Evolutionary conservation across 345 rosid genomes (phyloP), one percentile per base, ranked within the genome.

Genomic region (Cardamine resedifolia): DNA sequence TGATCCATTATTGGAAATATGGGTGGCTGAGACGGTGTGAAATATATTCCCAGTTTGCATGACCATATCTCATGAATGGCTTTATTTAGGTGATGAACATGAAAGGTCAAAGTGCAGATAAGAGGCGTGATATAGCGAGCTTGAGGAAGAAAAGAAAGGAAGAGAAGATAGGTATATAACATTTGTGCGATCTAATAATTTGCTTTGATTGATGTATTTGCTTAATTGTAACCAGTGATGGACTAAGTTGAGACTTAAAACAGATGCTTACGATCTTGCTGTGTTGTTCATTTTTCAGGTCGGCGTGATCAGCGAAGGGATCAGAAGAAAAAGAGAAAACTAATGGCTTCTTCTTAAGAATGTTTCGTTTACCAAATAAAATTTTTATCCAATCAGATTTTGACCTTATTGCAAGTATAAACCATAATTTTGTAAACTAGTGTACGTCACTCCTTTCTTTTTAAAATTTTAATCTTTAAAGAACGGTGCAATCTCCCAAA

Each of bases 271-370:
- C 55, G 44, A 55, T 53, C 33, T 69, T 47, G 23, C n/a, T 62
- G 19, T 59, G 68, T 66, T 59, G 28, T 74, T 36, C 20, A 18
- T 21, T 20, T 75, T 36, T 52, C 88, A 95, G 99, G 90, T 78
- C 70, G 85, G 33, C 92, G 83, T 7, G 93, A 90, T 64, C 96
- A 95, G 62, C 81, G 88, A 31, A 85, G 96, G 76, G 83, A 85
- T 45, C 87, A 85, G 81, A 88, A 81, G 85, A 87, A 81, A 68
- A 68, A 30, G 77, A 41, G 53, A 4, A 77, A 77, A 74, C 56
- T 57, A 31, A 49, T 38, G 77, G 76, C 80, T 70, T 70, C 79
- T 70, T 76, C 79, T 44, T 63, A 48, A 70, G 15, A 6, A 44
- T 10, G 4, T 26, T 21, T 24, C 55, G 33, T 21, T 51, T 39